A percentile compares a stretch with the other conserved stretches of the same genome.
phyloP scores from a whole-genome alignment of 129 eudicot species.

The Helichrysum umbraculigerum region DNA sequence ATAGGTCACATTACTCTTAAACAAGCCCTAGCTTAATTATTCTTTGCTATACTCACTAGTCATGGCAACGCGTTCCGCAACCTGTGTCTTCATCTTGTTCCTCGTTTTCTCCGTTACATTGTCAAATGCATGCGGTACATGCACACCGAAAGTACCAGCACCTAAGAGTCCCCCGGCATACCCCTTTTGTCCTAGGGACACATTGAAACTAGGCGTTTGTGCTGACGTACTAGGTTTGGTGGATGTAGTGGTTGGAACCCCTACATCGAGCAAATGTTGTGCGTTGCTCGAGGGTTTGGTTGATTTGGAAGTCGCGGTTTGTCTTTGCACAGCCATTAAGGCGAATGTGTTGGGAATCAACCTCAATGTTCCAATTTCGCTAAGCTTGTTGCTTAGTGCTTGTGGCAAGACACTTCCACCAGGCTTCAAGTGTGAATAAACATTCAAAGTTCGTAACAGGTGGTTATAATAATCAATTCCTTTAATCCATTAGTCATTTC shows the following conservation, averaged over 20 bases:
- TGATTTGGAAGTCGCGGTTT: conserved; percentile 66
- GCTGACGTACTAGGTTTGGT: conserved; percentile 69
- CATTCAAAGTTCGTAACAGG: neutral
- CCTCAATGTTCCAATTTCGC: conserved; percentile 59
- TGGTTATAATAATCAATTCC: conserved; percentile 8
- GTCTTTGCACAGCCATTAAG: conserved; percentile 75
- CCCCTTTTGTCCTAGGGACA: conserved; percentile 69
- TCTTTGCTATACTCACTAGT: conserved; percentile 6
- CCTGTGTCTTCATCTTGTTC: conserved; percentile 41
- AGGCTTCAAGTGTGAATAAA: conserved; percentile 58
- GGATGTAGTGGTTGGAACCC: conserved; percentile 50
- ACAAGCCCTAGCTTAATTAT: conserved; percentile 24
- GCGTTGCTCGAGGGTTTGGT: conserved; percentile 58
- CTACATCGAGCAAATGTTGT: conserved; percentile 57
- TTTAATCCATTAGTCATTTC: conserved; percentile 22
- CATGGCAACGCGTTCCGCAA: conserved; percentile 36
- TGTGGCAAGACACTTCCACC: conserved; percentile 54
- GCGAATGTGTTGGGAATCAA: conserved; percentile 70
- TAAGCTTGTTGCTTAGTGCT: conserved; percentile 56
- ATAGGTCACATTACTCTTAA: conserved; percentile 20
- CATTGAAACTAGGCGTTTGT: conserved; percentile 69
- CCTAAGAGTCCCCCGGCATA: conserved; percentile 45
- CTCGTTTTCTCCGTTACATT: conserved; percentile 43
- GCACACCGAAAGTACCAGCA: conserved; percentile 31
- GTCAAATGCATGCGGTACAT: conserved; percentile 43